Percentiles rank a stretch among this genome's conserved stretches.
These are phyloP conservation scores for Hypomyces rosellus DNA, from an alignment of 2,329 filamentous ascomycete species.

Conservation along the genomic window DNA sequence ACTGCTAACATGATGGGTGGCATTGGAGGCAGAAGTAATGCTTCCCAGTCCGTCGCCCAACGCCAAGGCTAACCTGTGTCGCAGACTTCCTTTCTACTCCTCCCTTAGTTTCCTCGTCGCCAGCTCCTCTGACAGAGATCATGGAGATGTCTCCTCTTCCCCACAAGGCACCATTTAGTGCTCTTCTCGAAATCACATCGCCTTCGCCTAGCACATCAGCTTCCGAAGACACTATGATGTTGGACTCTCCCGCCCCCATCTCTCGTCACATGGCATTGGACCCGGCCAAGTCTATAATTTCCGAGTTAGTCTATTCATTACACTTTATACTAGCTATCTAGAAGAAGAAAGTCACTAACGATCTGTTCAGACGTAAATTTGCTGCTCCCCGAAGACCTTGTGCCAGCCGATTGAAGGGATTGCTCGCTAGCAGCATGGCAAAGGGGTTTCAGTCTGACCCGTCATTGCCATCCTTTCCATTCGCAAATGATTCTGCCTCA, in stretches of 20 bases:
- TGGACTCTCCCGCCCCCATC: constrained; percentile 51
- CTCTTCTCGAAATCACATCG: constrained; percentile 62
- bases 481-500: constrained; percentile 43
- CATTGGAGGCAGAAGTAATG: constrained; percentile 30
- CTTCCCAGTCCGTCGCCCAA: neutral
- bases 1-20: constrained; percentile 32
- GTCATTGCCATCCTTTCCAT: constrained; percentile 68
- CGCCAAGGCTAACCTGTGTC: constrained; percentile 9
- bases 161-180: constrained; percentile 69
- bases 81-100: constrained; percentile 76
- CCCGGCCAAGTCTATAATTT: constrained; percentile 39
- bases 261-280: constrained; percentile 43
- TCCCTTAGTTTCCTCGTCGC: constrained; percentile 76
- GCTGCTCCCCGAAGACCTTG: constrained; percentile 66
- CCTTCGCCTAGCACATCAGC: constrained; percentile 57
- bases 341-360: constrained; percentile 17
- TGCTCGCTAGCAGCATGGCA: constrained; percentile 59
- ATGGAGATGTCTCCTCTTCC: constrained; percentile 95
- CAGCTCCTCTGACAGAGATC: constrained; percentile 61
- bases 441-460: constrained; percentile 43
- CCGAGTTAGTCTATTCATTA: constrained; percentile 43
- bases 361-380: constrained; percentile 52
- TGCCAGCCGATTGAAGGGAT: constrained; percentile 66
- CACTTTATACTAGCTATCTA: constrained; percentile 7
- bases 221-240: constrained; percentile 43